These are phyloP conservation scores for Poa pratensis DNA, from an alignment of 176 grass and related monocot genomes.

Conservation along the genomic window DNA sequence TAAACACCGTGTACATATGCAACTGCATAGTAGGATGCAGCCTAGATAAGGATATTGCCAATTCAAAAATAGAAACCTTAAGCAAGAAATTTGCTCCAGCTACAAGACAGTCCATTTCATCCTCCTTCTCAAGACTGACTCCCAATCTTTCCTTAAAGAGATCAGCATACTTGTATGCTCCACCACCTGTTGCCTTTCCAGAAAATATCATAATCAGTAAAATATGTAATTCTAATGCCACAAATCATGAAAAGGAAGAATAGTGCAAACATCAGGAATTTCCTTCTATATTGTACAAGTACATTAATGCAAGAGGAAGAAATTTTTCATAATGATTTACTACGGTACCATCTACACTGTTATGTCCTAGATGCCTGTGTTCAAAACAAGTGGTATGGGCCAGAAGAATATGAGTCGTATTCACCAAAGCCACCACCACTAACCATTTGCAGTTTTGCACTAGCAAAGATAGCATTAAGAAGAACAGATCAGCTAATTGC, in stretches of 20 bases:
- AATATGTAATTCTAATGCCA: constrained; percentile 16
- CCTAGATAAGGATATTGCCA: constrained; percentile 34
- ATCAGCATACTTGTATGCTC: constrained; percentile 92
- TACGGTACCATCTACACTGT: background rate
- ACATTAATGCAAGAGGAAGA: constrained; percentile 2
- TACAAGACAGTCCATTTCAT: constrained; percentile 99
- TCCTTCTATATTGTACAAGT: constrained; percentile 6
- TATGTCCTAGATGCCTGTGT: background rate
- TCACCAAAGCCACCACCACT: constrained; percentile 8
- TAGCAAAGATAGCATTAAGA: background rate
- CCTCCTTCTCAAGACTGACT: constrained; percentile 98
- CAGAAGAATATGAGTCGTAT: background rate
- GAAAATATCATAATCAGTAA: constrained; percentile 54
- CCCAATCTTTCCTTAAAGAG: constrained; percentile 91
- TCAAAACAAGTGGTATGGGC: background rate
- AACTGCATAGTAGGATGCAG: constrained; percentile 34
- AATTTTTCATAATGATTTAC: background rate
- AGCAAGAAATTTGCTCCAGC: constrained; percentile 98
- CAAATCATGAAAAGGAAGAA: constrained; percentile 23
- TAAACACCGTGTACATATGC: constrained; percentile 21
- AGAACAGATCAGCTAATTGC: background rate
- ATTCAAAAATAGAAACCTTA: constrained; percentile 64
- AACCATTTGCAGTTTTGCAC: constrained; percentile 5
- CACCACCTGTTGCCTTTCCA: constrained; percentile 99
- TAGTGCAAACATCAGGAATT: constrained; percentile 23